Evolutionary conservation across 345 rosid genomes (phyloP).

Genomic region (Lumnitzera racemosa): DNA sequence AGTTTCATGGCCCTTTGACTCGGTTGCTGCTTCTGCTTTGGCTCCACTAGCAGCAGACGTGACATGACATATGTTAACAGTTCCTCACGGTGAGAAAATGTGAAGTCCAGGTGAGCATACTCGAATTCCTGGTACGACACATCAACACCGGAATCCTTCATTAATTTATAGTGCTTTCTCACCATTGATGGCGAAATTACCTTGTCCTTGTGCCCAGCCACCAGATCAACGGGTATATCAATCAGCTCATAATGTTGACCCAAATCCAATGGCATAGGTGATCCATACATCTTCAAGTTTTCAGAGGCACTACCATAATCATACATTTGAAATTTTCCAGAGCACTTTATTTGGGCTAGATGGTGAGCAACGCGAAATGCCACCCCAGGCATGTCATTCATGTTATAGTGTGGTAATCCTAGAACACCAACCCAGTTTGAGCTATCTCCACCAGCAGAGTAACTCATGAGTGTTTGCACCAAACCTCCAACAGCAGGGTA

Average conservation of each 20-base stretch:
- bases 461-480: constrained; percentile 88
- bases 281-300: constrained; percentile 66
- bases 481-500: constrained; percentile 96
- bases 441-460: constrained; percentile 89
- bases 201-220: constrained; percentile 79
- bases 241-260: constrained; percentile 58
- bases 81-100: constrained; percentile 85
- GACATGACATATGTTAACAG: constrained; percentile 78
- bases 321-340: constrained; percentile 68
- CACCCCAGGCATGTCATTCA: constrained; percentile 98
- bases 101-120: constrained; percentile 94
- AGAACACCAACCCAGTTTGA: constrained; percentile 95
- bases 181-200: constrained; percentile 84
- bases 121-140: constrained; percentile 69
- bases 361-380: constrained; percentile 71
- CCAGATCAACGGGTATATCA: constrained; percentile 74
- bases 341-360: constrained; percentile 81
- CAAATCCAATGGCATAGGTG: constrained; percentile 80
- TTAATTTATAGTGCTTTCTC: constrained; percentile 59
- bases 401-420: constrained; percentile 91
- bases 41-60: constrained; percentile 52
- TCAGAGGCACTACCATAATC: constrained; percentile 62
- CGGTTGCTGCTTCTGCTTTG: constrained; percentile 21
- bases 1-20: constrained; percentile 28
- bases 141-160: constrained; percentile 66